Percentiles rank a stretch among this genome's conserved stretches.
These are phyloP conservation scores for Actinomortierella ambigua DNA, from an alignment of 371 early-diverging fungal genomes.

Conservation along the genomic window DNA sequence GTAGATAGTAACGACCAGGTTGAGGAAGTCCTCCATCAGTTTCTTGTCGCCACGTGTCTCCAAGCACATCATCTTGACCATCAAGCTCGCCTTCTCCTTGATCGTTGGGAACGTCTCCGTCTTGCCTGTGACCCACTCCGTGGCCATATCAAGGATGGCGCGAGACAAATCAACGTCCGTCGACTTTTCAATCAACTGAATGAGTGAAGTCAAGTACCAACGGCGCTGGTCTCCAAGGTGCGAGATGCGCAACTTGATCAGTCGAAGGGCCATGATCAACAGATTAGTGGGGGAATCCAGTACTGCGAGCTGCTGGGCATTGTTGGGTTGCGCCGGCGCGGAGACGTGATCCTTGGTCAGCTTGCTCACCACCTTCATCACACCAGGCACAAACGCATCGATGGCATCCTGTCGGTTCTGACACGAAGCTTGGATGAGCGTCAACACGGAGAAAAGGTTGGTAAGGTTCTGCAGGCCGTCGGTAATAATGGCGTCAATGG, in stretches of 20 bases:
- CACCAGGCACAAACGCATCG: conserved; percentile 72
- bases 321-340: conserved; percentile 24
- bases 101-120: conserved; percentile 91
- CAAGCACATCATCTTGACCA: conserved; percentile 89
- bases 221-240: conserved; percentile 90
- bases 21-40: conserved; percentile 81
- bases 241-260: conserved; percentile 79
- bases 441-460: conserved; percentile 73
- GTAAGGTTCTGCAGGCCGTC: conserved; percentile 64
- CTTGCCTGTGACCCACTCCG: conserved; percentile 86
- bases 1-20: conserved; percentile 89
- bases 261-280: conserved; percentile 69
- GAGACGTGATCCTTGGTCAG: conserved; percentile 80
- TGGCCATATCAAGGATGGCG: conserved; percentile 79
- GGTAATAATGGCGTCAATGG: conserved; percentile 52
- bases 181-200: conserved; percentile 83
- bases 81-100: conserved; percentile 92
- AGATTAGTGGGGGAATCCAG: conserved; percentile 65
- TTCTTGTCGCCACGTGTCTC: conserved; percentile 69
- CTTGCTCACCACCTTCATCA: conserved; percentile 84
- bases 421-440: conserved; percentile 75
- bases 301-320: conserved; percentile 31
- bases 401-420: conserved; percentile 70
- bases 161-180: conserved; percentile 73
- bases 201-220: conserved; percentile 80